Conservation (phyloP, 257 asterid species). For the Gentiana straminea region DNA sequence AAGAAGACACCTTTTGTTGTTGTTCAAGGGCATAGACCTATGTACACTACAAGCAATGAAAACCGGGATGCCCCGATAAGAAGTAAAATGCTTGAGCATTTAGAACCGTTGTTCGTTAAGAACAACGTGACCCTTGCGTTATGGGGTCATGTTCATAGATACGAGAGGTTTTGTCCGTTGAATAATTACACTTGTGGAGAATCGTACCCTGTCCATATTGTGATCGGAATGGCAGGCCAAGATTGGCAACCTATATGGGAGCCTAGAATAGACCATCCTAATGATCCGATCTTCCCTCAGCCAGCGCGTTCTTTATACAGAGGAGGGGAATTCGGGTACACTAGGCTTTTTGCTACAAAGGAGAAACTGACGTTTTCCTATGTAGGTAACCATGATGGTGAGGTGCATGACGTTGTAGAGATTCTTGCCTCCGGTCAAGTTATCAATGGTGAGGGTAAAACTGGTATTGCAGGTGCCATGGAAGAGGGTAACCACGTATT, state of each 20-base stretch:
- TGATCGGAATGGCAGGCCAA: constrained; percentile 94
- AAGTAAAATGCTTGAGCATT: constrained; percentile 41
- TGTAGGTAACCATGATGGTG: constrained; percentile 83
- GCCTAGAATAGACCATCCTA: constrained; percentile 54
- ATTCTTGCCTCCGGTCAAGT: constrained; percentile 70
- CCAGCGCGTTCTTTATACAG: constrained; percentile 65
- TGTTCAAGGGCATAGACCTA: constrained; percentile 90
- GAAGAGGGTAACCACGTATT: constrained; percentile 15
- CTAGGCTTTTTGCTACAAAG: constrained; percentile 51
- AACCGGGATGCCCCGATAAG: constrained; percentile 46
- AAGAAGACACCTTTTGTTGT: constrained; percentile 66
- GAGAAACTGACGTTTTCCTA: constrained; percentile 62
- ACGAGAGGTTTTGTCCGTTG: constrained; percentile 83
- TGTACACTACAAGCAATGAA: constrained; percentile 76
- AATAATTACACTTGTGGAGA: constrained; percentile 80
- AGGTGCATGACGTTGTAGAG: constrained; percentile 79
- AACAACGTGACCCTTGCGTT: constrained; percentile 66
- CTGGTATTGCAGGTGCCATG: background rate
- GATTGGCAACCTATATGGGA: constrained; percentile 94
- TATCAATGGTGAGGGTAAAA: constrained; percentile 27
- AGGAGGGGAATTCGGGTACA: constrained; percentile 77
- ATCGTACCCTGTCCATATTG: constrained; percentile 55
- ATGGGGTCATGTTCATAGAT: constrained; percentile 91
- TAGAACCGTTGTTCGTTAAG: constrained; percentile 71
- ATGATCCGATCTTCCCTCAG: constrained; percentile 67